These are phyloP conservation scores for Copromyces sp. DNA, from an alignment of 495 filamentous ascomycete genomes.

Conservation along the genomic window DNA sequence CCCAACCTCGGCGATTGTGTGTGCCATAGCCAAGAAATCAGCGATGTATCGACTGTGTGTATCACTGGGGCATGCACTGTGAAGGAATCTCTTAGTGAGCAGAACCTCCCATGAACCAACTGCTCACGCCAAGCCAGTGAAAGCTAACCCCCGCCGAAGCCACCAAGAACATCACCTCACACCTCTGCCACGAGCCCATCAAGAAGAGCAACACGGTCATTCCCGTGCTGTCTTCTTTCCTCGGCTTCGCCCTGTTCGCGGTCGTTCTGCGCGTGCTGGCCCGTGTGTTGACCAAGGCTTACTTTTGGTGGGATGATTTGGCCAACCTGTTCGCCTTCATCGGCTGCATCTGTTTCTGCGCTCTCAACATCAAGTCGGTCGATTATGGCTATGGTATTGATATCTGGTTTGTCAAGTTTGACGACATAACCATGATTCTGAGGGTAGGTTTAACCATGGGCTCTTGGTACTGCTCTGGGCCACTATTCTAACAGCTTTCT, in stretches of 20 bases:
- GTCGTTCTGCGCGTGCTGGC: constrained; percentile 18
- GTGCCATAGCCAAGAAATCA: constrained; percentile 7
- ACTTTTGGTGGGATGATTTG: constrained; percentile 27
- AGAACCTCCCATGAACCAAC: not conserved
- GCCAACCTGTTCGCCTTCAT: constrained; percentile 19
- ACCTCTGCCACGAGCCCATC: constrained; percentile 6
- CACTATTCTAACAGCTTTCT: not conserved
- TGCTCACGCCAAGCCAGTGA: not conserved
- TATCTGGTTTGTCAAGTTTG: constrained; percentile 36
- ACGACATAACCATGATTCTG: constrained; percentile 30
- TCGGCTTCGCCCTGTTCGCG: constrained; percentile 14
- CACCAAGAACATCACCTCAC: constrained; percentile 11
- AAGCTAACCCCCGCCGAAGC: constrained; percentile 7
- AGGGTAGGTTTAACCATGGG: constrained; percentile 1
- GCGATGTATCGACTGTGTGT: constrained; percentile 2
- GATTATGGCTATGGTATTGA: constrained; percentile 33
- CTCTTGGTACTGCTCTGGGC: not conserved
- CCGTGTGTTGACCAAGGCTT: constrained; percentile 18
- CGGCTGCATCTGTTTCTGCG: constrained; percentile 10
- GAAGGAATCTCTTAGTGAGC: constrained; percentile 13
- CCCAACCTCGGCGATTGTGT: constrained; percentile 11
- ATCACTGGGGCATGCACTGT: constrained; percentile 9
- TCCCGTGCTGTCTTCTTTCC: constrained; percentile 11
- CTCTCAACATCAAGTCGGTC: constrained; percentile 23
- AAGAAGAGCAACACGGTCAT: constrained; percentile 6